Evolutionary conservation across 306 rosid genomes (phyloP).

Genomic region (Begonia loranthoides): DNA sequence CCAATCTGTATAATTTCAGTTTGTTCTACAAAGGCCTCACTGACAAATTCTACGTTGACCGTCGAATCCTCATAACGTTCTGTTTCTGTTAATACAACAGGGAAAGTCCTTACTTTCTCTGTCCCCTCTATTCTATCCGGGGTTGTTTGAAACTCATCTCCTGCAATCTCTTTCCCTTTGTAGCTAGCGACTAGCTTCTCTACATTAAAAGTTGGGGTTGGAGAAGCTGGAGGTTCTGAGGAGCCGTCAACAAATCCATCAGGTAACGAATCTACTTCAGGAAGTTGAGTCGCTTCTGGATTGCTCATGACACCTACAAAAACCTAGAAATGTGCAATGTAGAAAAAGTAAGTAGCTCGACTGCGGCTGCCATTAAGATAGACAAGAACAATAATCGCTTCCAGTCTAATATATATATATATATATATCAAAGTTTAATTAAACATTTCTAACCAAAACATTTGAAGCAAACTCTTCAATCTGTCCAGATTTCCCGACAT

Average conservation of each 20-base stretch:
- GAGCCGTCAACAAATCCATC: slow-evolving; percentile 86
- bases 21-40: slow-evolving; percentile 22
- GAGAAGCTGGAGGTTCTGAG: slow-evolving; percentile 49
- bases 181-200: slow-evolving; percentile 32
- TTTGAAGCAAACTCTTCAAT: too few species aligned
- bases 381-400: too few species aligned
- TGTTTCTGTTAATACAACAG: slow-evolving; percentile 33
- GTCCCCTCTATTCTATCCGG: slow-evolving; percentile 30
- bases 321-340: background rate
- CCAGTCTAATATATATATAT: too few species aligned
- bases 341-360: too few species aligned
- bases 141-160: slow-evolving; percentile 27
- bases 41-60: slow-evolving; percentile 21
- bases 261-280: slow-evolving; percentile 79
- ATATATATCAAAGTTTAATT: too few species aligned
- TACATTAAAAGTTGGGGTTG: slow-evolving; percentile 43
- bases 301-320: slow-evolving; percentile 58
- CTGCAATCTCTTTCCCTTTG: slow-evolving; percentile 25
- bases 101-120: slow-evolving; percentile 25
- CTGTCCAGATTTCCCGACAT: too few species aligned
- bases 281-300: slow-evolving; percentile 73
- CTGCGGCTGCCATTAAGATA: too few species aligned
- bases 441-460: too few species aligned
- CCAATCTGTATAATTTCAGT: slow-evolving; percentile 23
- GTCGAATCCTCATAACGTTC: slow-evolving; percentile 29